A percentile compares a stretch with the other conserved stretches of the same genome.
Conservation (phyloP, 495 filamentous ascomycete species). For the Jackrogersella minutella region DNA sequence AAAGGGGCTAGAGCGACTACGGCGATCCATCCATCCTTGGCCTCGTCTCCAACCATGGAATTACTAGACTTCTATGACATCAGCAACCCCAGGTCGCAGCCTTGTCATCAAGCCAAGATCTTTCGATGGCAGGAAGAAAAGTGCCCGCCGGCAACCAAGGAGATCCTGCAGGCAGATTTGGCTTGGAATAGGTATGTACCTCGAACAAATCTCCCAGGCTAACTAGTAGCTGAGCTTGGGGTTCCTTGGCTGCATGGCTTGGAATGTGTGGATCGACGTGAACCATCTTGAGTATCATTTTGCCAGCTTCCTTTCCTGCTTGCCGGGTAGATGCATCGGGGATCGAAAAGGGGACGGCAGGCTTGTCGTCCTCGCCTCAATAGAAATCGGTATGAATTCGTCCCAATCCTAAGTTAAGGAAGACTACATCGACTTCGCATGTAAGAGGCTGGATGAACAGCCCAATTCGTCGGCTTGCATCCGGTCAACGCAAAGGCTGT, state of each 20-base stretch:
- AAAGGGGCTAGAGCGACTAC: slow-evolving; percentile 36
- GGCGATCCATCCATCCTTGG: slow-evolving; percentile 17
- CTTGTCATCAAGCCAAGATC: slow-evolving; percentile 24
- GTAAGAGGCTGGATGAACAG: not conserved
- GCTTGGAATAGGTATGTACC: slow-evolving; percentile 25
- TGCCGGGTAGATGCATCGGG: slow-evolving; percentile 27
- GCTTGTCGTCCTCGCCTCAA: not conserved
- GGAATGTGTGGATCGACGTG: slow-evolving; percentile 34
- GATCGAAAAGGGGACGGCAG: not conserved
- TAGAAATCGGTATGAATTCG: not conserved
- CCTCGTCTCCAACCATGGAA: slow-evolving; percentile 20
- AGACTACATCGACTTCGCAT: slow-evolving; percentile 19
- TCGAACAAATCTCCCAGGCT: slow-evolving; percentile 14
- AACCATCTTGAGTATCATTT: slow-evolving; percentile 6
- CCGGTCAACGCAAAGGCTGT: slow-evolving; percentile 33
- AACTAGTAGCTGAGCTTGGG: not conserved
- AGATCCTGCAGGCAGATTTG: slow-evolving; percentile 26
- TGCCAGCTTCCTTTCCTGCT: slow-evolving; percentile 22
- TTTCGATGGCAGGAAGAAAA: slow-evolving; percentile 10
- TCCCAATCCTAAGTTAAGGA: not conserved
- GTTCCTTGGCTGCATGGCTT: slow-evolving; percentile 36
- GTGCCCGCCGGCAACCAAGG: slow-evolving; percentile 25
- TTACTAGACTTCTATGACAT: slow-evolving; percentile 23
- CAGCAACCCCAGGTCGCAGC: slow-evolving; percentile 14
- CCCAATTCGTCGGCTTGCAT: slow-evolving; percentile 38